phyloP scores from a whole-genome alignment of 2,329 filamentous ascomycete genomes.

The Gremmenia infestans region DNA sequence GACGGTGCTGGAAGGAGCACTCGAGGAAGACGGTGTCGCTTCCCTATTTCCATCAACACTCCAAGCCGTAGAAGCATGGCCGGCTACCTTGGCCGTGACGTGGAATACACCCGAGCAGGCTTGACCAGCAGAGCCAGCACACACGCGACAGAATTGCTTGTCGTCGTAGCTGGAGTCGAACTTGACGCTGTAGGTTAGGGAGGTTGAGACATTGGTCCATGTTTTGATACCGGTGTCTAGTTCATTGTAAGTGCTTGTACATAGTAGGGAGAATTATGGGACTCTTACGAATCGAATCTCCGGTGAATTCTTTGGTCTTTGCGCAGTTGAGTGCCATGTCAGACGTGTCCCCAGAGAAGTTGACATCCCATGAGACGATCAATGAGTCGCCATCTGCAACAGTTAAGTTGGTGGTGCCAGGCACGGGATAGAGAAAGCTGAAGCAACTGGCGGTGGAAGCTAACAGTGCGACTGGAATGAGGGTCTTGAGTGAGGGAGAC shows the following conservation, averaged over 20 bases:
- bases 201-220: neutral
- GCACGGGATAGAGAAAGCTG: neutral
- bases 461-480: neutral
- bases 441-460: neutral
- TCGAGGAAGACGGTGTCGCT: neutral
- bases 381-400: neutral
- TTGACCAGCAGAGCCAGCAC: neutral
- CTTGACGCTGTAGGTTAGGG: neutral
- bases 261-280: neutral
- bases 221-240: neutral
- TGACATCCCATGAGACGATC: neutral
- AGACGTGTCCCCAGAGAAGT: neutral
- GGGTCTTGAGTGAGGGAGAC: neutral
- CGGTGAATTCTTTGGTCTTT: neutral
- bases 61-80: neutral
- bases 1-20: too few species aligned
- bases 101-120: neutral
- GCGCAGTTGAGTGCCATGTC: neutral
- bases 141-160: neutral
- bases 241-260: neutral
- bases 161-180: neutral
- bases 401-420: neutral
- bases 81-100: neutral
- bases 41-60: neutral
- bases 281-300: neutral